A percentile compares a stretch with the other conserved stretches of the same genome.
Conservation (phyloP, 2,329 filamentous ascomycete species). For the Colletotrichum chlorophyti region DNA sequence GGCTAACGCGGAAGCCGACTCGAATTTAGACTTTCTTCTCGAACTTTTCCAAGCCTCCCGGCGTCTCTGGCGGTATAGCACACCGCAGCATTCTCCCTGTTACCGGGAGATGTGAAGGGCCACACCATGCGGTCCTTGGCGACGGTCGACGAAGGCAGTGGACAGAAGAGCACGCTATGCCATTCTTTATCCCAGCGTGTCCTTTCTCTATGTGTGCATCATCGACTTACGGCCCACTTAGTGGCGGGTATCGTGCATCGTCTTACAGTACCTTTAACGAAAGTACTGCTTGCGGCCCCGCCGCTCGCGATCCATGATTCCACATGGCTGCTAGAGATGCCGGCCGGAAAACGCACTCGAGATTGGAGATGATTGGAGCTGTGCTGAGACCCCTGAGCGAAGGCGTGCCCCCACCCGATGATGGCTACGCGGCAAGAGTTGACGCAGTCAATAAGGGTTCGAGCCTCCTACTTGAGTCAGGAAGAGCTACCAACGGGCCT, state of each 20-base stretch:
- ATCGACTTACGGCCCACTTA: slow-evolving; percentile 17
- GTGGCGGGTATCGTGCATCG: slow-evolving; percentile 25
- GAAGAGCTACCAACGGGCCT: neutral
- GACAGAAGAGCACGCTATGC: slow-evolving; percentile 8
- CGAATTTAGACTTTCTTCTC: slow-evolving; percentile 14
- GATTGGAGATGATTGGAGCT: neutral
- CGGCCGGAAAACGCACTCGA: slow-evolving; percentile 9
- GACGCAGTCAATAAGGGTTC: neutral
- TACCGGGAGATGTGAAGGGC: slow-evolving; percentile 10
- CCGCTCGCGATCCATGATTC: slow-evolving; percentile 13
- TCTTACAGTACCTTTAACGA: slow-evolving; percentile 4
- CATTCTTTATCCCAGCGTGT: neutral
- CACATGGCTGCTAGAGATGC: slow-evolving; percentile 23
- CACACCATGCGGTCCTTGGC: neutral
- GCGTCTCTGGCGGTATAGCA: slow-evolving; percentile 1
- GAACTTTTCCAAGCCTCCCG: slow-evolving; percentile 13
- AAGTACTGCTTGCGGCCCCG: neutral
- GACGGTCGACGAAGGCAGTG: too few relatives aligned
- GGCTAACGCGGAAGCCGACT: slow-evolving; percentile 9
- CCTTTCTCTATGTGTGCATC: slow-evolving; percentile 4
- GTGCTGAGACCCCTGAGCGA: neutral
- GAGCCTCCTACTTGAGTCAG: slow-evolving; percentile 22
- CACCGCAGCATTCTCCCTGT: slow-evolving; percentile 3
- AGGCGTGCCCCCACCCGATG: slow-evolving; percentile 5
- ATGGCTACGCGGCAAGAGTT: neutral